Evolutionary conservation across 2,329 filamentous ascomycete genomes (phyloP).

Genomic region (Neopestalotiopsis sp.): DNA sequence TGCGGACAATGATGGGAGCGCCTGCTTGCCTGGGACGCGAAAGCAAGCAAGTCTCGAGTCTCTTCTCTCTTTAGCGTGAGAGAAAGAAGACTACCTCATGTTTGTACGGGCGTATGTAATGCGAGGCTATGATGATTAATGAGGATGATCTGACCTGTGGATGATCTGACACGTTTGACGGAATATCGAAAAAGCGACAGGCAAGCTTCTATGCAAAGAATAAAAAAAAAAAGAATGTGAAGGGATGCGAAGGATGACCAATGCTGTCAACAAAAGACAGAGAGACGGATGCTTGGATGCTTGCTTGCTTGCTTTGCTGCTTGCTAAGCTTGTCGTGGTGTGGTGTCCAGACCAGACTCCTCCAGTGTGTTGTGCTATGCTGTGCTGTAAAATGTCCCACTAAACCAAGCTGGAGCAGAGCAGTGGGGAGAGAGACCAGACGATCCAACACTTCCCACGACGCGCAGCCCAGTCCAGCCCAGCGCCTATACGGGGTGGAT

Average conservation of each 20-base stretch:
- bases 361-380: neutral
- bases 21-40: neutral
- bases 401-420: neutral
- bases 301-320: neutral
- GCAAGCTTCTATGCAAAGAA: neutral
- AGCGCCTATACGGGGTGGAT: neutral
- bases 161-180: neutral
- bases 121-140: neutral
- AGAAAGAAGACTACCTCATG: constrained; percentile 1
- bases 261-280: neutral
- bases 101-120: neutral
- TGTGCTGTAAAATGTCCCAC: neutral
- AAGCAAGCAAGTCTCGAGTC: too few relatives aligned
- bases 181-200: neutral
- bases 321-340: neutral
- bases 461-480: neutral
- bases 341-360: neutral
- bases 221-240: constrained; percentile 3
- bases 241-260: constrained; percentile 5
- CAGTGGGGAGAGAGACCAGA: neutral
- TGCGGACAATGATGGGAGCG: neutral
- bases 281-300: neutral
- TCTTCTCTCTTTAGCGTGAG: neutral
- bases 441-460: neutral
- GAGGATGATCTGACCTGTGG: neutral